Percentiles rank a stretch among this genome's conserved stretches.
These are phyloP conservation scores for Guadua angustifolia DNA, from an alignment of 176 grass and related monocot species.

Conservation along the genomic window DNA sequence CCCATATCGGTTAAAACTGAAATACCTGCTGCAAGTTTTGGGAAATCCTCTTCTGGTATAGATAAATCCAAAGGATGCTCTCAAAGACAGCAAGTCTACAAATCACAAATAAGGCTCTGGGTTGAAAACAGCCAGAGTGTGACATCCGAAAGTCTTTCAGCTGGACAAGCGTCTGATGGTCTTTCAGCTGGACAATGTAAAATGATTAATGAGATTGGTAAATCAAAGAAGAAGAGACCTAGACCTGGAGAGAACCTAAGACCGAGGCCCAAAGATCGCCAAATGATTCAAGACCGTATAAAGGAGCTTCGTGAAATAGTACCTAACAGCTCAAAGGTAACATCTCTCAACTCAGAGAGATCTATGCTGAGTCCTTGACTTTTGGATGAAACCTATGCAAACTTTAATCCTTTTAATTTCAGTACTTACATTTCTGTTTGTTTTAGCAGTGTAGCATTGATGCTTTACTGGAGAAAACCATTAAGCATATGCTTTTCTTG, in stretches of 20 bases:
- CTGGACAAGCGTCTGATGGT: constrained; percentile 30
- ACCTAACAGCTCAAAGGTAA: constrained; percentile 68
- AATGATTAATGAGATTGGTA: constrained; percentile 51
- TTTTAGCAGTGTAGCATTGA: constrained; percentile 75
- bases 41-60: constrained; percentile 24
- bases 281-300: constrained; percentile 75
- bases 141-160: constrained; percentile 37
- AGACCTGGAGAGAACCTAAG: constrained; percentile 57
- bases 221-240: constrained; percentile 57
- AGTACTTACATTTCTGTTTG: constrained; percentile 22
- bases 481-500: constrained; percentile 80
- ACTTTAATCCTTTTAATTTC: neutral
- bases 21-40: constrained; percentile 25
- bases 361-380: neutral
- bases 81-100: constrained; percentile 40
- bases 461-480: constrained; percentile 70
- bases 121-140: constrained; percentile 45
- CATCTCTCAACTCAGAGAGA: neutral
- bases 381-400: neutral
- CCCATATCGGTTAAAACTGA: constrained; percentile 34
- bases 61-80: constrained; percentile 27
- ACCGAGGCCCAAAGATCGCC: constrained; percentile 73
- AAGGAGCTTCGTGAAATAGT: constrained; percentile 78
- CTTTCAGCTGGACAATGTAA: constrained; percentile 48
- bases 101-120: constrained; percentile 59